Conservation (phyloP, 352 stramenopile genomes). For the Globisporangium nagaii region DNA sequence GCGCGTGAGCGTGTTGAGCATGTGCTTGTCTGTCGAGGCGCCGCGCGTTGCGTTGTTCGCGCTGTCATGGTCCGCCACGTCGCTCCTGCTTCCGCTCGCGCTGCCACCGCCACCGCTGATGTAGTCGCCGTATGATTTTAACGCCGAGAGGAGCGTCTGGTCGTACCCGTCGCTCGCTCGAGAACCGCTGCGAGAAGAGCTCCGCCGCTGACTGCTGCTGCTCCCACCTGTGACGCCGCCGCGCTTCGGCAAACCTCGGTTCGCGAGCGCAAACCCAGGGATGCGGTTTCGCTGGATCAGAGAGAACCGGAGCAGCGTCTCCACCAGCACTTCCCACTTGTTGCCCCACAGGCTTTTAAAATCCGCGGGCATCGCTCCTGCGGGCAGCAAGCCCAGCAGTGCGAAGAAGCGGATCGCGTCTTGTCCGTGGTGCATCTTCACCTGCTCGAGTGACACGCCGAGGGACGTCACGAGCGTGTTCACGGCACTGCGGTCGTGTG, state of each 20-base stretch:
- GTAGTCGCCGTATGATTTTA: conserved; percentile 71
- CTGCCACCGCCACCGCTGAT: conserved; percentile 32
- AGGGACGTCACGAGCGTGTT: conserved; percentile 76
- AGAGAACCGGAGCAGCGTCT: conserved; percentile 69
- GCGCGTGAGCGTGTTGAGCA: conserved; percentile 69
- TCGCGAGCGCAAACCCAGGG: conserved; percentile 51
- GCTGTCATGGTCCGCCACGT: conserved; percentile 22
- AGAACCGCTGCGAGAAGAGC: conserved; percentile 19
- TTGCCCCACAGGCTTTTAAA: conserved; percentile 70
- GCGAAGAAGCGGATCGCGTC: conserved; percentile 76
- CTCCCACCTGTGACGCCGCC: conserved; percentile 22
- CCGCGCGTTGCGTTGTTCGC: conserved; percentile 11
- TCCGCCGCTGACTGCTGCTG: conserved; percentile 17
- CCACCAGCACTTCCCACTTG: conserved; percentile 59
- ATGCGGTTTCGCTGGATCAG: conserved; percentile 73
- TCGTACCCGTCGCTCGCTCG: conserved; percentile 40
- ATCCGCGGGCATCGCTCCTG: conserved; percentile 67
- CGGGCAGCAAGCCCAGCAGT: conserved; percentile 59
- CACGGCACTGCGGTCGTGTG: conserved; percentile 62
- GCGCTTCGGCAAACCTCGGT: conserved; percentile 49
- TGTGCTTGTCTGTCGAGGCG: conserved; percentile 25
- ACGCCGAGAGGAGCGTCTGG: conserved; percentile 45
- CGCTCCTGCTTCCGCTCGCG: conserved; percentile 12
- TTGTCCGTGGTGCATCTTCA: conserved; percentile 57
- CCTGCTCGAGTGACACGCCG: conserved; percentile 67